Percentiles rank a stretch among this genome's conserved stretches.
Conservation (phyloP, 768 basidiomycete genomes). For the Auriscalpium vulgare region DNA sequence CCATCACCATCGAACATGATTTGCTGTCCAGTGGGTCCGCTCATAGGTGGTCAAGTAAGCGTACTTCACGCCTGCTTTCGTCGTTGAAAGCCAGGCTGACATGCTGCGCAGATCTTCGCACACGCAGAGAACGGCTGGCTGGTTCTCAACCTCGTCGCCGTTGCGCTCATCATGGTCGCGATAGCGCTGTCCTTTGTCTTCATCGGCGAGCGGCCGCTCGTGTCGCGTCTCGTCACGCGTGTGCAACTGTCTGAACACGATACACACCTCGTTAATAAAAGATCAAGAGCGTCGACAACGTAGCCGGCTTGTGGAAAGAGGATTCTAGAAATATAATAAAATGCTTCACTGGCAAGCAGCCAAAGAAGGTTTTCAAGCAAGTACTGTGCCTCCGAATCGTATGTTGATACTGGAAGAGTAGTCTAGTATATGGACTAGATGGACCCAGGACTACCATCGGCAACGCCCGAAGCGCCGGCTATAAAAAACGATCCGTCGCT, state of each 20-base stretch:
- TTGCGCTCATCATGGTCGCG: conserved; percentile 33
- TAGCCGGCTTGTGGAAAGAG: too few species aligned
- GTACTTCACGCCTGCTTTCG: neutral
- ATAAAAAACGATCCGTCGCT: neutral
- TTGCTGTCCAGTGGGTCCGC: conserved; percentile 48
- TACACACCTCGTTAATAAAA: too few species aligned
- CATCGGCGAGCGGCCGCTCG: conserved; percentile 33
- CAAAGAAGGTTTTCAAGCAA: too few species aligned
- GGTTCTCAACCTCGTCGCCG: conserved; percentile 42
- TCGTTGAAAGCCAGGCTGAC: too few species aligned
- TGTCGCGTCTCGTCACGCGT: neutral
- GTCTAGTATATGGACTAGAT: too few species aligned
- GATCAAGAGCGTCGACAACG: too few species aligned
- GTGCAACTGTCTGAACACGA: neutral
- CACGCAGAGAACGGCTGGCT: conserved; percentile 53
- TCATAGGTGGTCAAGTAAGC: conserved; percentile 59
- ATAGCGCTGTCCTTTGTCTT: conserved; percentile 35
- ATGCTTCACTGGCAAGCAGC: too few species aligned
- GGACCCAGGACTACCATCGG: conserved; percentile 1
- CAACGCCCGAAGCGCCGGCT: neutral
- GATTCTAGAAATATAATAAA: too few species aligned
- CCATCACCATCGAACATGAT: neutral
- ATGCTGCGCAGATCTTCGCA: conserved; percentile 45
- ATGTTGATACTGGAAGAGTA: too few species aligned
- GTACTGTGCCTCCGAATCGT: too few species aligned